Percentiles rank a stretch among this genome's conserved stretches.
Evolutionary conservation across 371 early-diverging fungal genomes (phyloP).

Genomic region (Nematocida parisii): DNA sequence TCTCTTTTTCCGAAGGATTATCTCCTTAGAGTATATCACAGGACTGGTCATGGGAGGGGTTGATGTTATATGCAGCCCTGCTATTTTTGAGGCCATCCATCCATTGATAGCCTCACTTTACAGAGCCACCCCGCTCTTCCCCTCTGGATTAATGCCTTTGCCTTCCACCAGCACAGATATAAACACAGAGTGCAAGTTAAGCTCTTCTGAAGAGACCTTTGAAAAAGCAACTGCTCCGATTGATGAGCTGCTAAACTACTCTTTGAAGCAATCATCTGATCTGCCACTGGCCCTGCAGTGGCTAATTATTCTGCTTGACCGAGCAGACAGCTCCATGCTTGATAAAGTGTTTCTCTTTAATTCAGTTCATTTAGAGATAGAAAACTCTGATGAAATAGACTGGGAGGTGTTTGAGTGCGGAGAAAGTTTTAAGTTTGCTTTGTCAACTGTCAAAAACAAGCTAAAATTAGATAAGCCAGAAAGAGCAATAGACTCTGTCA

Average conservation of each 20-base stretch:
- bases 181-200: background rate
- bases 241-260: background rate
- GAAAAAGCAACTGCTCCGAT: background rate
- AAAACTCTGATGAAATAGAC: conserved; percentile 7
- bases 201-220: background rate
- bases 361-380: background rate
- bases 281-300: conserved; percentile 30
- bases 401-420: conserved; percentile 43
- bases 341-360: conserved; percentile 38
- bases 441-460: conserved; percentile 1
- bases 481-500: background rate
- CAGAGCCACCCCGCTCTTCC: background rate
- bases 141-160: background rate
- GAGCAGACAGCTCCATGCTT: background rate
- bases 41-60: conserved; percentile 15
- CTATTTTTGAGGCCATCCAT: conserved; percentile 3
- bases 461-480: background rate
- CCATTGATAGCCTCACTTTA: background rate
- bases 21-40: conserved; percentile 24
- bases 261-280: background rate
- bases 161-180: background rate
- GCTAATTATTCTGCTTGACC: conserved; percentile 29
- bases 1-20: background rate
- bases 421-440: conserved; percentile 33
- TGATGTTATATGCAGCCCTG: conserved; percentile 1